A percentile compares a stretch with the other conserved stretches of the same genome.
These are phyloP conservation scores for Lumnitzera racemosa DNA, from an alignment of 345 rosid genomes.

Conservation along the genomic window DNA sequence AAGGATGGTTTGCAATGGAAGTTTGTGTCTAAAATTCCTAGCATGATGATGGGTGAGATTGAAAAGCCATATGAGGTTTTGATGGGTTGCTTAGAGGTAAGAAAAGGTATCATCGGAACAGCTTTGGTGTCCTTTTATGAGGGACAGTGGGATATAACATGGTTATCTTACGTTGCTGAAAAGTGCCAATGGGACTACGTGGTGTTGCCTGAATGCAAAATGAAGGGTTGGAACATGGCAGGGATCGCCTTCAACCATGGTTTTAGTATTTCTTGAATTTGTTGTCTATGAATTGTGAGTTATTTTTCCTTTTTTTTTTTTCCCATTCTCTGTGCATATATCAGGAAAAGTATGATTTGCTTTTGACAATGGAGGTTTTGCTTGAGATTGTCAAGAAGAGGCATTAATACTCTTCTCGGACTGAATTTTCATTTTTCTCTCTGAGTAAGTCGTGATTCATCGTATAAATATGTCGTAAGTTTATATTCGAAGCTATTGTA, in stretches of 20 bases:
- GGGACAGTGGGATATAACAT: conserved; percentile 52
- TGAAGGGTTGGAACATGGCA: conserved; percentile 66
- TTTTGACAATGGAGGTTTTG: no score
- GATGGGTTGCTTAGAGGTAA: conserved; percentile 64
- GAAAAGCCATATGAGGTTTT: conserved; percentile 42
- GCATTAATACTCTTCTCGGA: neutral
- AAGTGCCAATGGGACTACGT: conserved; percentile 35
- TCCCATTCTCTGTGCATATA: no score
- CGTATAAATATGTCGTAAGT: neutral
- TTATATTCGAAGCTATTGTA: neutral
- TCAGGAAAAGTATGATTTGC: no score
- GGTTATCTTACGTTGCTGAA: conserved; percentile 40
- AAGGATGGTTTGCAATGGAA: conserved; percentile 34
- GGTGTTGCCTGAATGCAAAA: conserved; percentile 43
- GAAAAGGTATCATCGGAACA: conserved; percentile 34
- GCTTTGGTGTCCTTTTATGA: conserved; percentile 48
- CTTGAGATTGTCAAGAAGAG: no score
- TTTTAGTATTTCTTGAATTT: conserved; percentile 15
- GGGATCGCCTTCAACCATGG: conserved; percentile 65
- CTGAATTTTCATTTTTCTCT: neutral
- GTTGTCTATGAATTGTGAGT: neutral
- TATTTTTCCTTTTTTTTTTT: no score
- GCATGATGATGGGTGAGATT: conserved; percentile 24
- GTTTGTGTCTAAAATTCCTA: conserved; percentile 32
- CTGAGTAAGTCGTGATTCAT: neutral